A percentile compares a stretch with the other conserved stretches of the same genome.
These are phyloP conservation scores for Fraxinus floribunda DNA, from an alignment of 305 asterid genomes.

Conservation along the genomic window DNA sequence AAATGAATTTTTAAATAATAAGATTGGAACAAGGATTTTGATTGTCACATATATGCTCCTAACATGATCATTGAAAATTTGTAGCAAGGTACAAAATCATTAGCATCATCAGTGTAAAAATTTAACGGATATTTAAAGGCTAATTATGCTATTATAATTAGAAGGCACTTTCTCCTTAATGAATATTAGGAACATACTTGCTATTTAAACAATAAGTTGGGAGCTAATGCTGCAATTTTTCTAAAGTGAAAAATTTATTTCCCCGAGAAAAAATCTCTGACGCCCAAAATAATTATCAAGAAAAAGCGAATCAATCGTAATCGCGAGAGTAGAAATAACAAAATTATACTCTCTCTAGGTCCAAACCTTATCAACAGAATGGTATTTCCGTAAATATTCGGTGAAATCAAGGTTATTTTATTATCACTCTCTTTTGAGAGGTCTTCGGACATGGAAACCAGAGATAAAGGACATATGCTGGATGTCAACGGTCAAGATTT, in stretches of 20 bases:
- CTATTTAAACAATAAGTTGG: background rate
- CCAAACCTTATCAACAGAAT: background rate
- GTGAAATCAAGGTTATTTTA: background rate
- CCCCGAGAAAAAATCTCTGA: conserved; percentile 4
- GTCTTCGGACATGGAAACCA: conserved; percentile 27
- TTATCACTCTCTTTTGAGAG: background rate
- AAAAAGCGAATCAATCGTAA: background rate
- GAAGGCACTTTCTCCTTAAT: background rate
- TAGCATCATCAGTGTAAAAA: background rate
- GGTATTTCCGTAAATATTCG: conserved; percentile 1
- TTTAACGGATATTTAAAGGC: background rate
- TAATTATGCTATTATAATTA: background rate
- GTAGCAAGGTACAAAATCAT: background rate
- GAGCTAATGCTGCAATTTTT: background rate
- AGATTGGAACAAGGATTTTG: no score
- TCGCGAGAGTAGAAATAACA: background rate
- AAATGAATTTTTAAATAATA: no score
- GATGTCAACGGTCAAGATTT: conserved; percentile 45
- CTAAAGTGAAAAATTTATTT: background rate
- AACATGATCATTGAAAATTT: background rate
- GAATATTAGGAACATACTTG: background rate
- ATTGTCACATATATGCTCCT: background rate
- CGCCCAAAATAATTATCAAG: background rate
- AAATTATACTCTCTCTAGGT: background rate
- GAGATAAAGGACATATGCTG: conserved; percentile 50